Evolutionary conservation across 2,329 filamentous ascomycete genomes (phyloP).

Genomic region (Corinectria fuckeliana): DNA sequence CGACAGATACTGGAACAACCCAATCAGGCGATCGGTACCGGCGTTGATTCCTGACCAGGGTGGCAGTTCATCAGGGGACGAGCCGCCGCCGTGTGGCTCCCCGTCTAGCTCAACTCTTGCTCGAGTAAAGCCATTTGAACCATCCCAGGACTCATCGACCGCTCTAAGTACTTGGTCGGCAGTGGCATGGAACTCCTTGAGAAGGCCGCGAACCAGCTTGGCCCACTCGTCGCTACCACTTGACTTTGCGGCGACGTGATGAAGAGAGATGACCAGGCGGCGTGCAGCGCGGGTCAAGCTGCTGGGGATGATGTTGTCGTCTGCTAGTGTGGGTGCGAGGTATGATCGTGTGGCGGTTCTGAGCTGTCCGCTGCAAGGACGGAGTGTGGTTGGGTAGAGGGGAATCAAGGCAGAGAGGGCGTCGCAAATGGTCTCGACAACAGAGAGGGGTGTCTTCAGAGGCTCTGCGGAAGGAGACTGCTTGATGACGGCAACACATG

Average conservation of each 20-base stretch:
- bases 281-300: slow-evolving; percentile 65
- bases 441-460: slow-evolving; percentile 47
- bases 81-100: slow-evolving; percentile 55
- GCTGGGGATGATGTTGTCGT: slow-evolving; percentile 54
- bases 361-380: slow-evolving; percentile 75
- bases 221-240: slow-evolving; percentile 80
- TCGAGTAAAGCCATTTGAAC: slow-evolving; percentile 59
- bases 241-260: slow-evolving; percentile 82
- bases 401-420: slow-evolving; percentile 76
- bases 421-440: slow-evolving; percentile 73
- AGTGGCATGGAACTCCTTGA: slow-evolving; percentile 72
- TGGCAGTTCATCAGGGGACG: slow-evolving; percentile 60
- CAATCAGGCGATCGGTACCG: slow-evolving; percentile 72
- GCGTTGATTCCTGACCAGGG: slow-evolving; percentile 77
- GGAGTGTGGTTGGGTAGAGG: slow-evolving; percentile 83
- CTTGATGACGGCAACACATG: slow-evolving; percentile 72
- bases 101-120: slow-evolving; percentile 52
- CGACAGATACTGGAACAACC: slow-evolving; percentile 69
- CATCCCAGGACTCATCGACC: slow-evolving; percentile 82
- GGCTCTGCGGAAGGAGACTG: slow-evolving; percentile 42
- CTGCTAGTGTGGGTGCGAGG: slow-evolving; percentile 68
- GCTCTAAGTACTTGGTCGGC: slow-evolving; percentile 80
- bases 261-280: slow-evolving; percentile 72
- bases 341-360: slow-evolving; percentile 64
- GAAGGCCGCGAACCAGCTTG: slow-evolving; percentile 65